Conservation (phyloP, 2,329 filamentous ascomycete genomes). For the Monosporascus sp. region DNA sequence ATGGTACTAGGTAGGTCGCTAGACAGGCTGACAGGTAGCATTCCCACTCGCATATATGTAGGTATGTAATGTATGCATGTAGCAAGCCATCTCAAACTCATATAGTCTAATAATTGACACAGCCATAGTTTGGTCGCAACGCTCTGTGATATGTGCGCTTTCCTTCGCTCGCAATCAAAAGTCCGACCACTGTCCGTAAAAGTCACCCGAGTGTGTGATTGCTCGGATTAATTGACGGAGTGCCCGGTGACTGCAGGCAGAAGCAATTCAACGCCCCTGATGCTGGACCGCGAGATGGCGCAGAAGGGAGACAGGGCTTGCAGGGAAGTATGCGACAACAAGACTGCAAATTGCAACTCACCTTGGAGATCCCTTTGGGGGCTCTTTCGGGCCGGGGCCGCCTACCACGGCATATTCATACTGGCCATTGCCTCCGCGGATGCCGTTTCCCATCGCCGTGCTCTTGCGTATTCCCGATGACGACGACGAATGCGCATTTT, state of each 20-base stretch:
- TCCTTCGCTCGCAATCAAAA: not conserved
- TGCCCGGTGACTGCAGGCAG: not conserved
- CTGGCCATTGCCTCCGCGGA: slow-evolving; percentile 28
- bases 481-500: slow-evolving; percentile 21
- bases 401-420: slow-evolving; percentile 32
- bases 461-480: slow-evolving; percentile 12
- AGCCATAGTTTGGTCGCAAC: not conserved
- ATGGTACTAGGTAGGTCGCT: too few relatives aligned
- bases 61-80: too few relatives aligned
- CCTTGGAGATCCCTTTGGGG: slow-evolving; percentile 22
- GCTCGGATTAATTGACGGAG: not conserved
- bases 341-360: not conserved
- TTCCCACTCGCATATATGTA: too few relatives aligned
- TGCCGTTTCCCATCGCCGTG: slow-evolving; percentile 8
- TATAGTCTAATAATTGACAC: not conserved
- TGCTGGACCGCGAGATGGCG: too few relatives aligned
- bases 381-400: slow-evolving; percentile 26
- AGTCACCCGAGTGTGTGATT: not conserved
- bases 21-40: too few relatives aligned
- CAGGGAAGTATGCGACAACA: not conserved
- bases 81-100: not conserved
- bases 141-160: not conserved
- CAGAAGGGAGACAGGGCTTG: too few relatives aligned
- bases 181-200: not conserved
- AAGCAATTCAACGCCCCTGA: too few relatives aligned